A percentile compares a stretch with the other conserved stretches of the same genome.
These are phyloP conservation scores for Gynochthodes officinalis DNA, from an alignment of 257 asterid species.

Conservation along the genomic window DNA sequence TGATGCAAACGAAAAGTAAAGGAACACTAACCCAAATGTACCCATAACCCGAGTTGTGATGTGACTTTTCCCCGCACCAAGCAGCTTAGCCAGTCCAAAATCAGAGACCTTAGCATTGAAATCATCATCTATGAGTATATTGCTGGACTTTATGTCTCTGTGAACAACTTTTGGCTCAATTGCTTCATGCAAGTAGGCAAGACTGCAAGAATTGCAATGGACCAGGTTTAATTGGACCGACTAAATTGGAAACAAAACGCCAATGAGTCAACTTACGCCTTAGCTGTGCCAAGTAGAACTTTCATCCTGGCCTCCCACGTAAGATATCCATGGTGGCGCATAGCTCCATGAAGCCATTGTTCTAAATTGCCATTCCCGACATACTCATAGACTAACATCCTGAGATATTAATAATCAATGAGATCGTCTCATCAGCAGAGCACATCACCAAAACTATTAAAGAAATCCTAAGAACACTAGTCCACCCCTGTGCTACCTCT, in stretches of 20 bases:
- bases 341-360: conserved; percentile 98
- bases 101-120: conserved; percentile 93
- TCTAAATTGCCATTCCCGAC: conserved; percentile 90
- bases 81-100: conserved; percentile 91
- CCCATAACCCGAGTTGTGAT: conserved; percentile 98
- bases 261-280: conserved; percentile 66
- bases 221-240: conserved; percentile 1
- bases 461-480: neutral
- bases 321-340: conserved; percentile 84
- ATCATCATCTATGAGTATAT: conserved; percentile 84
- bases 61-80: conserved; percentile 91
- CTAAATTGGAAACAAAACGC: neutral
- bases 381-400: conserved; percentile 84
- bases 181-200: conserved; percentile 91
- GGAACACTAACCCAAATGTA: conserved; percentile 76
- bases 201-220: conserved; percentile 46
- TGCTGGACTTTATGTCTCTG: conserved; percentile 91
- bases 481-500: neutral
- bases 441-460: neutral
- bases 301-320: conserved; percentile 95
- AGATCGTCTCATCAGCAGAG: neutral
- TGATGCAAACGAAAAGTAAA: conserved; percentile 5
- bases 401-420: conserved; percentile 21
- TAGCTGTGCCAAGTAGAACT: conserved; percentile 96
- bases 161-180: conserved; percentile 97